These are phyloP conservation scores for Zygosaccharomyces pseudobailii DNA, from an alignment of 1,139 yeast genomes.

Conservation along the genomic window DNA sequence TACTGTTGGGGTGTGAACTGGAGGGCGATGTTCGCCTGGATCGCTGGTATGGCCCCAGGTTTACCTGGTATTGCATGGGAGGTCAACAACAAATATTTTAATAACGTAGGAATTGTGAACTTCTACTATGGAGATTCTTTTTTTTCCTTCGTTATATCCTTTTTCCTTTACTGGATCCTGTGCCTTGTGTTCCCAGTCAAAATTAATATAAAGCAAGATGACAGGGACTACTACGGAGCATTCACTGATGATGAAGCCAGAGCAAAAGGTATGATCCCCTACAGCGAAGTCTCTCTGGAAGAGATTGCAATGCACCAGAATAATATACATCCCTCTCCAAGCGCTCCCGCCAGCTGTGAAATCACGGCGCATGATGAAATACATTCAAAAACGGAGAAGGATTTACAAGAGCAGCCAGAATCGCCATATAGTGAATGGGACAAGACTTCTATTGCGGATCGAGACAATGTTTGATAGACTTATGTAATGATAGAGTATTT, in stretches of 20 bases:
- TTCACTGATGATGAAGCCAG: slow-evolving; percentile 37
- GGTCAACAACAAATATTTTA: slow-evolving; percentile 31
- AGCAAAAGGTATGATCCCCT: slow-evolving; percentile 34
- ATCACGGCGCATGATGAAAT: slow-evolving; percentile 9
- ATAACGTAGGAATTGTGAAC: slow-evolving; percentile 37
- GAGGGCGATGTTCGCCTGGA: slow-evolving; percentile 41
- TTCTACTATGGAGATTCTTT: slow-evolving; percentile 41
- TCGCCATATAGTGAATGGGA: not conserved
- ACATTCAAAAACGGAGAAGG: slow-evolving; percentile 1
- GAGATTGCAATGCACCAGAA: slow-evolving; percentile 18
- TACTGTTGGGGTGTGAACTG: slow-evolving; percentile 41
- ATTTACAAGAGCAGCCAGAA: not conserved
- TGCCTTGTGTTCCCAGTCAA: slow-evolving; percentile 38
- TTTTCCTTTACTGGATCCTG: slow-evolving; percentile 37
- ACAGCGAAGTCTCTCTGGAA: slow-evolving; percentile 27
- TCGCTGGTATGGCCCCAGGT: slow-evolving; percentile 40
- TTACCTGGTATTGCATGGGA: slow-evolving; percentile 42
- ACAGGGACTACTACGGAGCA: slow-evolving; percentile 39
- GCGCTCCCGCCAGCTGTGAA: slow-evolving; percentile 1
- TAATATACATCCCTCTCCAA: not conserved
- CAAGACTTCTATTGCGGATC: not conserved
- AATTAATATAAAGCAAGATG: slow-evolving; percentile 36
- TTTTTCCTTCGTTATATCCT: slow-evolving; percentile 42
- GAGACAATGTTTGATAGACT: slow-evolving; percentile 4
- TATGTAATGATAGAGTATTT: slow-evolving; percentile 3